Percentiles rank a stretch among this genome's conserved stretches.
Evolutionary conservation across 1,284 basidiomycete genomes (phyloP).

Genomic region (Thelephora terrestris): DNA sequence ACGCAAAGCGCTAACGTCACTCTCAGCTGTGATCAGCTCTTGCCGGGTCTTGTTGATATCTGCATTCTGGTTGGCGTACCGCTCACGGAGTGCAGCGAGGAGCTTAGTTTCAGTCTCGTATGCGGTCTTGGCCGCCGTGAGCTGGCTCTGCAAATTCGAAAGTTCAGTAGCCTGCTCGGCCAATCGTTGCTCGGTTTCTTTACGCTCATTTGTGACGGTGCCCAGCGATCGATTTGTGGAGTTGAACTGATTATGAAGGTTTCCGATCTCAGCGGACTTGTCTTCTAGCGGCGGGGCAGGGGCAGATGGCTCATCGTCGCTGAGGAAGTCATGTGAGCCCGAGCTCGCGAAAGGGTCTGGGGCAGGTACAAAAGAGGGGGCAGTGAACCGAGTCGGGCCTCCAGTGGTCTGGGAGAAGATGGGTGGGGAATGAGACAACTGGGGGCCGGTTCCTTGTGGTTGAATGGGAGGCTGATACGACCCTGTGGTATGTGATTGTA

Average conservation of each 20-base stretch:
- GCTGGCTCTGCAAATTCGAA: slow-evolving; percentile 63
- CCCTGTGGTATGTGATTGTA: slow-evolving; percentile 12
- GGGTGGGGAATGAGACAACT: neutral
- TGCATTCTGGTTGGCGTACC: slow-evolving; percentile 60
- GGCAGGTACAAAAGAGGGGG: slow-evolving; percentile 13
- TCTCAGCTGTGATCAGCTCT: slow-evolving; percentile 85
- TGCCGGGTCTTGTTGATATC: slow-evolving; percentile 72
- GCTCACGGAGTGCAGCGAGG: slow-evolving; percentile 64
- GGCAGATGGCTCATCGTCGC: slow-evolving; percentile 52
- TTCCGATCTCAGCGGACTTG: slow-evolving; percentile 75
- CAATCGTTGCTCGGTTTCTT: slow-evolving; percentile 44
- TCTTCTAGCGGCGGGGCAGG: slow-evolving; percentile 49
- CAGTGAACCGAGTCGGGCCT: slow-evolving; percentile 13
- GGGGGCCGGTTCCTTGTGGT: slow-evolving; percentile 9
- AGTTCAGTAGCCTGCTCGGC: slow-evolving; percentile 60
- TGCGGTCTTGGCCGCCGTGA: slow-evolving; percentile 66
- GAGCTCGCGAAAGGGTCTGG: slow-evolving; percentile 33
- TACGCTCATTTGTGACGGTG: slow-evolving; percentile 48
- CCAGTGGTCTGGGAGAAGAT: slow-evolving; percentile 18
- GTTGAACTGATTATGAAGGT: slow-evolving; percentile 72
- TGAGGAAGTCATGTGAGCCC: slow-evolving; percentile 42
- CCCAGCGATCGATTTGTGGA: slow-evolving; percentile 72
- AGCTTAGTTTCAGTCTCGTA: slow-evolving; percentile 81
- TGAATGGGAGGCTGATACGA: slow-evolving; percentile 3
- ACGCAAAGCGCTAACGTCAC: slow-evolving; percentile 81